Base-by-base conservation (phyloP, 306 rosid species). In the Prunus mume region DNA sequence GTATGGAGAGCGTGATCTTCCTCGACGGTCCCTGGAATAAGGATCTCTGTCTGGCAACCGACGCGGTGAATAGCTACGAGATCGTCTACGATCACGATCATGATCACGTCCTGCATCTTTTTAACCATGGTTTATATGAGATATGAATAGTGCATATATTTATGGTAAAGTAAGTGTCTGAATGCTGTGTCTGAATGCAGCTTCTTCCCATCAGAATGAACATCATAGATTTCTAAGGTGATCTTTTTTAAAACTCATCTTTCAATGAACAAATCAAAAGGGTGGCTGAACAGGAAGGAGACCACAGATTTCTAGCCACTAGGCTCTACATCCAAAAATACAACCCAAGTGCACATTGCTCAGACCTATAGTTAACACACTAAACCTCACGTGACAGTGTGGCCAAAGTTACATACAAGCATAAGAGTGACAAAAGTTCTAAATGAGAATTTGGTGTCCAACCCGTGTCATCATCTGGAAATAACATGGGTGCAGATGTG, bases 1-100 rank as follows among this genome's bases (percentile, higher is more conserved):
- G 28, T 73, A 66, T 22, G 87, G 87, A 49, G 86, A 86, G 66
- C 78, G 85, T 38, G 86, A 86, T 72, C 86, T 77, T 69, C 85
- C 80, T 50, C 79, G 82, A 60, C 56, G 79, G 55, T 84, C 81
- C 82, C 81, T 78, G n/a, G 87, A 75, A 38, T 69, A 34, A 34
- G 78, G 27, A 72, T 80, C 85, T 76, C 75, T 79, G 75, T 79
- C 90, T 61, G 22, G 82, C 81, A 75, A 47, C 24, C 78, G 74
- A 27, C 38, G 80, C 8, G 85, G 88, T 4, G 87, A 83, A 63
- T 78, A 76, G 79, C 90, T 83, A 43, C 82, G 79, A 72, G 85
- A 79, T 17, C 81, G 69, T 71, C 85, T 76, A 49, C 20, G 24
- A 6, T n/a, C 75, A 19, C 66, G 64, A 52, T 50, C 74, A 28